These are phyloP conservation scores for Pseudogymnoascus sp. DNA, from an alignment of 2,329 filamentous ascomycete species.

Conservation along the genomic window DNA sequence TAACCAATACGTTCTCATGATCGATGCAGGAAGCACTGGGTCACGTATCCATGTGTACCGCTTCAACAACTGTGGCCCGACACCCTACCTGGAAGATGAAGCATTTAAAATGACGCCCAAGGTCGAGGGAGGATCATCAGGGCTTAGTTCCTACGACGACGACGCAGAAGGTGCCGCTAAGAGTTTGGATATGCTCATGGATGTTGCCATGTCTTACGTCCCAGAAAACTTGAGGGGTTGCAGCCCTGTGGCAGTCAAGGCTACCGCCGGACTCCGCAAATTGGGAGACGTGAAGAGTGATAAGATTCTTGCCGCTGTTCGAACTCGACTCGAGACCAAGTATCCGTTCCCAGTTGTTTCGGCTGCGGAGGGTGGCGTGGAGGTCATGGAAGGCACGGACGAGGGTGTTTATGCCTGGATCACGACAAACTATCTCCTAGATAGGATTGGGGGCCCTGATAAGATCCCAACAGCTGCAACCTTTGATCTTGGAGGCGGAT, in stretches of 20 bases:
- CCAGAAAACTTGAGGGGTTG: slow-evolving; percentile 87
- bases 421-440: slow-evolving; percentile 95
- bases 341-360: slow-evolving; percentile 95
- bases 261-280: slow-evolving; percentile 86
- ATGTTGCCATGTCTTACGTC: slow-evolving; percentile 74
- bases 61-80: slow-evolving; percentile 96
- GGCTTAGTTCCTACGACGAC: slow-evolving; percentile 76
- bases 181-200: slow-evolving; percentile 81
- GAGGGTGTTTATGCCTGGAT: slow-evolving; percentile 99
- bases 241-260: slow-evolving; percentile 94
- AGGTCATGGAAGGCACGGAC: slow-evolving; percentile 95
- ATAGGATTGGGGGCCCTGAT: slow-evolving; percentile 92
- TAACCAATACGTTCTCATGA: slow-evolving; percentile 96
- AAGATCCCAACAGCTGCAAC: slow-evolving; percentile 85
- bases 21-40: slow-evolving; percentile 94
- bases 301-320: slow-evolving; percentile 78
- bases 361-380: slow-evolving; percentile 74
- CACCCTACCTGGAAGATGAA: slow-evolving; percentile 90
- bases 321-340: slow-evolving; percentile 71
- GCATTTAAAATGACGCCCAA: slow-evolving; percentile 91
- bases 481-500: slow-evolving; percentile 93
- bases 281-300: slow-evolving; percentile 73
- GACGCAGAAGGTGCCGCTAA: slow-evolving; percentile 83
- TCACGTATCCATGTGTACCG: slow-evolving; percentile 98
- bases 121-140: slow-evolving; percentile 57